phyloP scores from a whole-genome alignment of 2,329 filamentous ascomycete genomes.

The Pseudocercospora fuligena region DNA sequence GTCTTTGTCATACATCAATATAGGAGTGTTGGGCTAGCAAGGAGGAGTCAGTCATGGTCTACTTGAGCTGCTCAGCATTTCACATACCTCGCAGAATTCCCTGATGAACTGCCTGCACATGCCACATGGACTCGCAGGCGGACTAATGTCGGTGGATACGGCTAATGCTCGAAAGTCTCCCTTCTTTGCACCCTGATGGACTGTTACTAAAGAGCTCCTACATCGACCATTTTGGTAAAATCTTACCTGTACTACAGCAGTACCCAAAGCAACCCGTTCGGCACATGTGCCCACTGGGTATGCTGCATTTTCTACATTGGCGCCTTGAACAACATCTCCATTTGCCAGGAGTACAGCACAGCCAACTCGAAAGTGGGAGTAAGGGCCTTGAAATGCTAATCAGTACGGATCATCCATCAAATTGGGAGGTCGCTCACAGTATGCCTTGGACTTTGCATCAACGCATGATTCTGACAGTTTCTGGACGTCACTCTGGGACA shows the following conservation, averaged over 20 bases:
- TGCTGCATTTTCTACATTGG: conserved; percentile 90
- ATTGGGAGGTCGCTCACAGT: conserved; percentile 62
- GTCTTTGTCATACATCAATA: conserved; percentile 92
- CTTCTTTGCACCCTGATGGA: conserved; percentile 43
- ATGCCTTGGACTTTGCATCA: conserved; percentile 76
- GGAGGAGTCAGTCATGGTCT: conserved; percentile 3
- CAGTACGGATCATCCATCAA: neutral
- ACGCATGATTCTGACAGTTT: conserved; percentile 66
- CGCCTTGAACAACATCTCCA: conserved; percentile 65
- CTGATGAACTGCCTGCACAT: conserved; percentile 86
- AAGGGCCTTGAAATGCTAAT: conserved; percentile 62
- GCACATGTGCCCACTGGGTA: conserved; percentile 97
- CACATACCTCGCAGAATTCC: conserved; percentile 52
- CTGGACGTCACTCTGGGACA: conserved; percentile 68
- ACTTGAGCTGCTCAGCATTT: neutral
- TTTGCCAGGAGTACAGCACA: conserved; percentile 69
- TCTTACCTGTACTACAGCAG: conserved; percentile 66
- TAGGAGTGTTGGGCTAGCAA: conserved; percentile 59
- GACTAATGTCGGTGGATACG: conserved; percentile 74
- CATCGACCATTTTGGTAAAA: neutral
- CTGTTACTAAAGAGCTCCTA: neutral
- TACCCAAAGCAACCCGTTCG: conserved; percentile 85
- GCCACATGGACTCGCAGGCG: conserved; percentile 71
- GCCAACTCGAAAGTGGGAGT: conserved; percentile 91
- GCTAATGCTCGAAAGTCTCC: conserved; percentile 75